Evolutionary conservation across 1,284 basidiomycete genomes (phyloP), one percentile per base, ranked within the genome.

Genomic region (Trichosporon ovoides): DNA sequence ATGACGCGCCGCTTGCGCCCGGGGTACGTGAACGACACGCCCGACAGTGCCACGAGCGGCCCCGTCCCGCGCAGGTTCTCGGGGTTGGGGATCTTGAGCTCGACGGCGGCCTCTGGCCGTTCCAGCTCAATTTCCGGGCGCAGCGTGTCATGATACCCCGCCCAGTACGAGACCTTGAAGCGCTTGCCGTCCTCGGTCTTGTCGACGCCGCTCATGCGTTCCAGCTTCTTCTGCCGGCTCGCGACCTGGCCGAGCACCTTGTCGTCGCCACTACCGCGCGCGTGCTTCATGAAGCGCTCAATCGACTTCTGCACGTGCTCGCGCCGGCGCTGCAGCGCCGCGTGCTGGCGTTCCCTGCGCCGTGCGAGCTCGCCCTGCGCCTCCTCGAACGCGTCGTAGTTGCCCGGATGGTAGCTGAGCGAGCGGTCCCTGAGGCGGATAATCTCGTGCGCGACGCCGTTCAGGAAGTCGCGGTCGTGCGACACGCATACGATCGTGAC

Each of bases 381-480:
- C 48, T 63, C 56, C 54, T 63, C 61, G 54, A 53, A 63, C 43
- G 31, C 61, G 54, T 63, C 61, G 12, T 63, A 63, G 58, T 63
- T 63, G 51, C 61, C 61, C 5, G 61, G 61, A 34, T 63, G 61
- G 64, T 87, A 85, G 12, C 78, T 71, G 2, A 90, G 79, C 16
- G 74, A 78, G 56, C 80, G 77, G 56, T 85, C 78, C 20, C 84
- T 82, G 37, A 89, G 80, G 18, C 85, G 80, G 56, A 89, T 83
- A 0, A 84, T 83, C 67, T 88, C 85, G n/a, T 87, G 82, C 0
- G 83, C 82, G 43, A 87, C 80, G 20, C 79, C 76, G 66, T 87
- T 83, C 19, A 87, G 76, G 67, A 90, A 89, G 31, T 82, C 82
- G 50, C 84, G 83, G 68, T 89, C 87, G 71, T 89, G 88, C 0